These are phyloP conservation scores for Melampsora allii-populina DNA, from an alignment of 1,284 basidiomycete species.

Conservation along the genomic window DNA sequence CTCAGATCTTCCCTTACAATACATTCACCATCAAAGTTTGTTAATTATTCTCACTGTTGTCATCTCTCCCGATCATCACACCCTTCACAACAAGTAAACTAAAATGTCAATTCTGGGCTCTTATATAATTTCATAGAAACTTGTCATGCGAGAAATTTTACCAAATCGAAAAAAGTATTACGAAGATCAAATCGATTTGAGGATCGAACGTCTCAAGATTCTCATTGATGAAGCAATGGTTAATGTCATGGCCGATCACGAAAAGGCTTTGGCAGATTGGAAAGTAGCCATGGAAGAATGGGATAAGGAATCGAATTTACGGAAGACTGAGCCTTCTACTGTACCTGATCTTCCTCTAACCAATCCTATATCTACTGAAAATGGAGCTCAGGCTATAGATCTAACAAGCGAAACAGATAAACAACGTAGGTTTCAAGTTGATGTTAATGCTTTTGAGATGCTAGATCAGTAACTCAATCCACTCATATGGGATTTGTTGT, in stretches of 20 bases:
- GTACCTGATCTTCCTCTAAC: too few relatives aligned
- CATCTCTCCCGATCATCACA: constrained; percentile 5
- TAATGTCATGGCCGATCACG: constrained; percentile 40
- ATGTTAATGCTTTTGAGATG: too few relatives aligned
- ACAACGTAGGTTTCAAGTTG: too few relatives aligned
- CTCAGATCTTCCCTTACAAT: constrained; percentile 84
- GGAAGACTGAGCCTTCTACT: neutral
- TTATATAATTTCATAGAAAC: constrained; percentile 59
- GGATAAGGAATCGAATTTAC: neutral
- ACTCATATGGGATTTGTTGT: neutral
- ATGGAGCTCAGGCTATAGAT: too few relatives aligned
- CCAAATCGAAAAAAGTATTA: constrained; percentile 65
- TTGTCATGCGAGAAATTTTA: constrained; percentile 75
- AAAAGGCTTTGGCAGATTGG: neutral
- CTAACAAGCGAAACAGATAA: too few relatives aligned
- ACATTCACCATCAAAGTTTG: constrained; percentile 61
- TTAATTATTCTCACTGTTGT: constrained; percentile 28
- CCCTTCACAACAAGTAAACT: constrained; percentile 60
- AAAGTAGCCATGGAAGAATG: neutral
- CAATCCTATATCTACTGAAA: too few relatives aligned
- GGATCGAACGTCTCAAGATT: constrained; percentile 61
- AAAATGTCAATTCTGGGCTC: constrained; percentile 57
- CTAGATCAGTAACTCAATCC: neutral
- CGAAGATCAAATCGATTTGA: constrained; percentile 62
- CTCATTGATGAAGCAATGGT: constrained; percentile 57